Percentiles rank a stretch among this genome's conserved stretches.
These are phyloP conservation scores for Globisporangium emineosum DNA, from an alignment of 352 stramenopile genomes.

Conservation along the genomic window DNA sequence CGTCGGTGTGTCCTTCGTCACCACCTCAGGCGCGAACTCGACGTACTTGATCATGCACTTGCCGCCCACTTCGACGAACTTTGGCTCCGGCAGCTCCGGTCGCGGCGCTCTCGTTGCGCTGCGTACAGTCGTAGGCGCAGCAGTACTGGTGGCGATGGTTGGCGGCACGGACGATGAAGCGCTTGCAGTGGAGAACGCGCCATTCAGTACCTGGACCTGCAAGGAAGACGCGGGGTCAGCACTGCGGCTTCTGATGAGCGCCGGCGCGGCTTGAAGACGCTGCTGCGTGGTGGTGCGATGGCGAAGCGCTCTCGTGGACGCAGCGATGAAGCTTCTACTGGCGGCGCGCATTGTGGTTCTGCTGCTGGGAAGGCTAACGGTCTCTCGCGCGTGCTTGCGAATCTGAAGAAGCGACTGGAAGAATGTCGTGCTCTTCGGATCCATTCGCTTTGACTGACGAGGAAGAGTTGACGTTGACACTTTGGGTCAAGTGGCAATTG, in stretches of 20 bases:
- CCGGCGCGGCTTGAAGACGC: constrained; percentile 54
- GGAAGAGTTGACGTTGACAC: no score
- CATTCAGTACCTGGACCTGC: background rate
- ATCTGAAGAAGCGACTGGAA: background rate
- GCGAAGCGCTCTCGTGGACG: constrained; percentile 59
- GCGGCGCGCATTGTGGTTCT: background rate
- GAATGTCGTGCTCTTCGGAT: background rate
- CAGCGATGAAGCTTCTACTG: constrained; percentile 23
- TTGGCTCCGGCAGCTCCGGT: constrained; percentile 26
- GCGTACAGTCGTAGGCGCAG: background rate
- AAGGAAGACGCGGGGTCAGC: background rate
- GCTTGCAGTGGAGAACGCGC: background rate
- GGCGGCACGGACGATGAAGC: background rate
- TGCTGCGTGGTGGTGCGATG: constrained; percentile 65
- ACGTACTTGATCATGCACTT: constrained; percentile 52
- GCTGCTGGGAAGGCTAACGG: background rate
- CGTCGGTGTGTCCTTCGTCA: constrained; percentile 17
- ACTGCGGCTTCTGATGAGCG: constrained; percentile 50
- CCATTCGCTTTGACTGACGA: background rate
- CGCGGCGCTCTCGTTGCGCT: constrained; percentile 1
- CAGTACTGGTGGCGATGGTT: background rate
- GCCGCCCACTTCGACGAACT: constrained; percentile 27
- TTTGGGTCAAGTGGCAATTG: no score
- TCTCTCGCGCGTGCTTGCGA: background rate
- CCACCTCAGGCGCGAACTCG: constrained; percentile 17